Percentiles rank a stretch among this genome's conserved stretches.
Evolutionary conservation across 1,139 yeast genomes (phyloP).

Genomic region (Wickerhamomyces sp.): DNA sequence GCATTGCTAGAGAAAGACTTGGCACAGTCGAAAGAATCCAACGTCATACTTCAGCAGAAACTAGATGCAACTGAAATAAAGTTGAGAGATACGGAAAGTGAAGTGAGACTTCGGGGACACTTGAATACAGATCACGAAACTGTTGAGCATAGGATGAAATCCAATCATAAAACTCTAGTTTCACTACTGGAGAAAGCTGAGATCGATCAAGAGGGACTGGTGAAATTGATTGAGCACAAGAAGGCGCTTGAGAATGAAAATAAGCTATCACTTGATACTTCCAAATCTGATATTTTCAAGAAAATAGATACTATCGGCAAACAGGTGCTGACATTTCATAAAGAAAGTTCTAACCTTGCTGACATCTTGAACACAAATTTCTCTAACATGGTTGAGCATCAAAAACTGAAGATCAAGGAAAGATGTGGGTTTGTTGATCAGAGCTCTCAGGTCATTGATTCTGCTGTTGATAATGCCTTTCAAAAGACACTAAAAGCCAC

Average conservation of each 20-base stretch:
- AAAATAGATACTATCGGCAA: conserved; percentile 5
- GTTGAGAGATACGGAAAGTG: conserved; percentile 18
- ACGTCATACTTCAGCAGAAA: conserved; percentile 22
- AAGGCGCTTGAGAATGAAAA: conserved; percentile 10
- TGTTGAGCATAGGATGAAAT: conserved; percentile 17
- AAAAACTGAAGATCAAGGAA: conserved; percentile 9
- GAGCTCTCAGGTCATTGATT: conserved; percentile 3
- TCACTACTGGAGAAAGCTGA: conserved; percentile 12
- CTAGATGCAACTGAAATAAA: conserved; percentile 27
- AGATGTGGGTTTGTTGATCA: conserved; percentile 6
- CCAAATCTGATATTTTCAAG: conserved; percentile 5
- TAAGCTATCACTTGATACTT: conserved; percentile 7
- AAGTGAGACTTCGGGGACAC: conserved; percentile 17
- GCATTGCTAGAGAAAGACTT: conserved; percentile 21
- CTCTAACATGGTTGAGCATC: conserved; percentile 6
- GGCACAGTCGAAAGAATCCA: conserved; percentile 31
- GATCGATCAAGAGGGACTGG: conserved; percentile 15
- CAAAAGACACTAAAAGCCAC: conserved; percentile 3
- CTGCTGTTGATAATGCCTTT: conserved; percentile 6
- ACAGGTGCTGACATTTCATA: conserved; percentile 5
- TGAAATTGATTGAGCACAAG: conserved; percentile 15
- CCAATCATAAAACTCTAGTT: conserved; percentile 9
- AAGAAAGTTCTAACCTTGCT: conserved; percentile 7
- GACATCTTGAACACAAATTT: conserved; percentile 8
- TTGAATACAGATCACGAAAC: conserved; percentile 22